phyloP scores from a whole-genome alignment of 192 early-diverging fungal genomes.

The Coemansia sp. region DNA sequence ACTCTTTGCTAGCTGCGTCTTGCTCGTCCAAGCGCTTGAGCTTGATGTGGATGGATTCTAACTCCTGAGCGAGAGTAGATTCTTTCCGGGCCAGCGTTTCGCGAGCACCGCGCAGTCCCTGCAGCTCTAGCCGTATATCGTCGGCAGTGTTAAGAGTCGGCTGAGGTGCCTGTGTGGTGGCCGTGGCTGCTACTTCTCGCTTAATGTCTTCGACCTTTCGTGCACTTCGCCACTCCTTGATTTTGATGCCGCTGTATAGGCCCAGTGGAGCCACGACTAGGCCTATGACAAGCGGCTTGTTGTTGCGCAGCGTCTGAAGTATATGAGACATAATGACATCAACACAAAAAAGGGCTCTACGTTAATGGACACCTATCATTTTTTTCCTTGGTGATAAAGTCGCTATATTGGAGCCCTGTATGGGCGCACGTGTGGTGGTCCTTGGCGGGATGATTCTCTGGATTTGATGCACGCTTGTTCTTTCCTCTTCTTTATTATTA shows the following conservation, averaged over 20 bases:
- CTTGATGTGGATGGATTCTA: slow-evolving; percentile 42
- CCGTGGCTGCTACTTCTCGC: slow-evolving; percentile 14
- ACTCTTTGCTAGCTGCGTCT: slow-evolving; percentile 14
- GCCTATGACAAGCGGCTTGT: slow-evolving; percentile 37
- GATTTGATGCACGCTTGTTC: not conserved
- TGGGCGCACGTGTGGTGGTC: not conserved
- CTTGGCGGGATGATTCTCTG: not conserved
- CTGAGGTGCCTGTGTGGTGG: not conserved
- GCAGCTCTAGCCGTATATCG: slow-evolving; percentile 22
- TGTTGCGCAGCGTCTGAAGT: slow-evolving; percentile 19
- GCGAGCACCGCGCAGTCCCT: slow-evolving; percentile 23
- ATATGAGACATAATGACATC: slow-evolving; percentile 6
- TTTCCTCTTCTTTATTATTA: not conserved
- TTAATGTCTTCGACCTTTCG: slow-evolving; percentile 15
- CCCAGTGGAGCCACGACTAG: slow-evolving; percentile 45
- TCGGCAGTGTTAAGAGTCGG: not conserved
- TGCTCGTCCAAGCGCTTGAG: slow-evolving; percentile 34
- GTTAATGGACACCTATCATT: not conserved
- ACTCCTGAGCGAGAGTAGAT: slow-evolving; percentile 24
- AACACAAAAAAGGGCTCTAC: too few species aligned
- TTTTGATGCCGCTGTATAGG: slow-evolving; percentile 38
- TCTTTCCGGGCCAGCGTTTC: slow-evolving; percentile 25
- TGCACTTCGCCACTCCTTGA: slow-evolving; percentile 34
- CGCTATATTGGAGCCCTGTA: not conserved
- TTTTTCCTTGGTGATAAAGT: not conserved